A percentile compares a stretch with the other conserved stretches of the same genome.
Evolutionary conservation across 225 moss, liverwort and hornwort species (phyloP).

Genomic region (Bryoerythrophyllum caledonicum): DNA sequence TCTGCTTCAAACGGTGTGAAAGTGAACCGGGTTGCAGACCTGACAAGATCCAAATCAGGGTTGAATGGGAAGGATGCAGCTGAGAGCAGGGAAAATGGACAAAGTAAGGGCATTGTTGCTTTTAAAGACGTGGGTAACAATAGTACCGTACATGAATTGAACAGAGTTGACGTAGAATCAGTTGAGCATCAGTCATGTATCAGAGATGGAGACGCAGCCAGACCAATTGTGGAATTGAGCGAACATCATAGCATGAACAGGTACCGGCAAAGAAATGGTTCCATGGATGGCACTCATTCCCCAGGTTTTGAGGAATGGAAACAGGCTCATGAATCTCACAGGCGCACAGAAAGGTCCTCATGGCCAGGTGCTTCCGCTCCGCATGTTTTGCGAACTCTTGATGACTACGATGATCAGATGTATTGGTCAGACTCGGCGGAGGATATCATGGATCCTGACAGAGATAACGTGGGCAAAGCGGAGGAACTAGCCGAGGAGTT

Average conservation of each 20-base stretch:
- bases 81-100: conserved; percentile 12
- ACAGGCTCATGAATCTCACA: conserved; percentile 17
- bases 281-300: conserved; percentile 31
- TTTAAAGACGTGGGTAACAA: not conserved
- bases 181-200: not conserved
- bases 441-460: not conserved
- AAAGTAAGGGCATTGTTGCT: not conserved
- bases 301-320: conserved; percentile 27
- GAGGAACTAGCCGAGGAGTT: conserved; percentile 48
- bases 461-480: conserved; percentile 28
- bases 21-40: not conserved
- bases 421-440: conserved; percentile 47
- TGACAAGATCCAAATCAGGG: conserved; percentile 20
- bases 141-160: not conserved
- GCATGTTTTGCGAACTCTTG: conserved; percentile 24
- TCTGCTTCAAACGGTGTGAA: conserved; percentile 2
- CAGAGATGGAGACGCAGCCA: conserved; percentile 10
- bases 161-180: not conserved
- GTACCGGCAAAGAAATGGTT: conserved; percentile 14
- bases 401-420: conserved; percentile 45
- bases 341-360: conserved; percentile 24
- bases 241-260: conserved; percentile 12
- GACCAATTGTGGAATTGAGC: not conserved
- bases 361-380: conserved; percentile 33
- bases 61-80: conserved; percentile 17